phyloP scores from a whole-genome alignment of 2,329 filamentous ascomycete genomes.

The Nemania diffusa region DNA sequence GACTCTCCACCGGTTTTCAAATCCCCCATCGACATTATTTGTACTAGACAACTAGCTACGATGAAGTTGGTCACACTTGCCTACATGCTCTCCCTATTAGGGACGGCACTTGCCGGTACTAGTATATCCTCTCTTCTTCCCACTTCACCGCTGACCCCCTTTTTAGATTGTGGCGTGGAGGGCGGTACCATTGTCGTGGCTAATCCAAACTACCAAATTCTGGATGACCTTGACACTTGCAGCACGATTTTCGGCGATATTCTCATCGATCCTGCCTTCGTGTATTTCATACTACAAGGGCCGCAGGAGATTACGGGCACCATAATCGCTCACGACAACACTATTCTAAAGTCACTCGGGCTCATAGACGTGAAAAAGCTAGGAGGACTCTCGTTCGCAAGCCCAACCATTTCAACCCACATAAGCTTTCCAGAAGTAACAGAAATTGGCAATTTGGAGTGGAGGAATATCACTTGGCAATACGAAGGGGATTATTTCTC shows the following conservation, averaged over 20 bases:
- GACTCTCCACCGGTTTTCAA: neutral
- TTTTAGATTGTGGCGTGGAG: slow-evolving; percentile 21
- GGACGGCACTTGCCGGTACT: slow-evolving; percentile 9
- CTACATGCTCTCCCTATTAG: slow-evolving; percentile 3
- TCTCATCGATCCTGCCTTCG: slow-evolving; percentile 21
- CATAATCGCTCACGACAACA: slow-evolving; percentile 23
- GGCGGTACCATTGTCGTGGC: slow-evolving; percentile 22
- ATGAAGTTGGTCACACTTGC: slow-evolving; percentile 7
- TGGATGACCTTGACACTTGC: slow-evolving; percentile 22
- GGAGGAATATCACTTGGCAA: slow-evolving; percentile 8
- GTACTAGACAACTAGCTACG: slow-evolving; percentile 39
- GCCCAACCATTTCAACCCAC: neutral
- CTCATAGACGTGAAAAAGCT: slow-evolving; percentile 11
- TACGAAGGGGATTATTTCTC: slow-evolving; percentile 1
- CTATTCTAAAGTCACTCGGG: slow-evolving; percentile 10
- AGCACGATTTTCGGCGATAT: slow-evolving; percentile 22
- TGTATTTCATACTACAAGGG: slow-evolving; percentile 17
- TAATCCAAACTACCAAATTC: slow-evolving; percentile 20
- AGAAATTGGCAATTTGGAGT: slow-evolving; percentile 21
- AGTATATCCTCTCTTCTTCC: neutral
- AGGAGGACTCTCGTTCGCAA: slow-evolving; percentile 21
- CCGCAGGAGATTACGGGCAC: slow-evolving; percentile 24
- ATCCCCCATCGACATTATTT: slow-evolving; percentile 13
- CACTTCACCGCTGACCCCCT: neutral
- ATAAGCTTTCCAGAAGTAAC: slow-evolving; percentile 10